These are phyloP conservation scores for Limonium bicolor DNA, from an alignment of 148 eudicot genomes.

Conservation along the genomic window DNA sequence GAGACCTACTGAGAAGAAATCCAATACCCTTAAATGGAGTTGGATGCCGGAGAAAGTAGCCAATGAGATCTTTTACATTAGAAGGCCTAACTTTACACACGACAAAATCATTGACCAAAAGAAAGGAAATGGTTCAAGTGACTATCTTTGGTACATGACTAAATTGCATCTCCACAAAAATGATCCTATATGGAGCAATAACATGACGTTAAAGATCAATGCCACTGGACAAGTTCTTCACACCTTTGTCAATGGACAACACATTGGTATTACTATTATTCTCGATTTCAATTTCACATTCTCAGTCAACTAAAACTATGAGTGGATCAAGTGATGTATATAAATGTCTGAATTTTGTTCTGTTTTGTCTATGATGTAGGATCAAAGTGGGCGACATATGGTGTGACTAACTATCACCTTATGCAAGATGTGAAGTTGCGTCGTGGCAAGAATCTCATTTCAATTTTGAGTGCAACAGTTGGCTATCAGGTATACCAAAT, in stretches of 20 bases:
- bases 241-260: slow-evolving; percentile 13
- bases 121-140: slow-evolving; percentile 40
- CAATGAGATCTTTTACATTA: slow-evolving; percentile 5
- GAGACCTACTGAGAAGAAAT: slow-evolving; percentile 26
- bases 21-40: slow-evolving; percentile 10
- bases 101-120: slow-evolving; percentile 53
- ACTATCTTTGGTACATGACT: slow-evolving; percentile 58
- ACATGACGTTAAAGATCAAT: slow-evolving; percentile 5
- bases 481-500: too few species aligned
- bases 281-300: too few species aligned
- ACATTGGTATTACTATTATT: too few species aligned
- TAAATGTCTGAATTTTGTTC: too few species aligned
- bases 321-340: too few species aligned
- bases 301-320: too few species aligned
- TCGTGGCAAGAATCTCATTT: too few species aligned
- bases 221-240: slow-evolving; percentile 15
- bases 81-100: slow-evolving; percentile 12
- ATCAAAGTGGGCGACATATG: too few species aligned
- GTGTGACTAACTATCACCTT: too few species aligned
- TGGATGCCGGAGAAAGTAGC: slow-evolving; percentile 22
- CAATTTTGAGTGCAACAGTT: slow-evolving; percentile 20
- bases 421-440: too few species aligned
- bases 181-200: slow-evolving; percentile 2
- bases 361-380: too few species aligned
- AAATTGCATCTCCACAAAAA: slow-evolving; percentile 16